Percentiles rank a stretch among this genome's conserved stretches.
Conservation (phyloP, 202 grass and related monocot species). For the Panicum virgatum region DNA sequence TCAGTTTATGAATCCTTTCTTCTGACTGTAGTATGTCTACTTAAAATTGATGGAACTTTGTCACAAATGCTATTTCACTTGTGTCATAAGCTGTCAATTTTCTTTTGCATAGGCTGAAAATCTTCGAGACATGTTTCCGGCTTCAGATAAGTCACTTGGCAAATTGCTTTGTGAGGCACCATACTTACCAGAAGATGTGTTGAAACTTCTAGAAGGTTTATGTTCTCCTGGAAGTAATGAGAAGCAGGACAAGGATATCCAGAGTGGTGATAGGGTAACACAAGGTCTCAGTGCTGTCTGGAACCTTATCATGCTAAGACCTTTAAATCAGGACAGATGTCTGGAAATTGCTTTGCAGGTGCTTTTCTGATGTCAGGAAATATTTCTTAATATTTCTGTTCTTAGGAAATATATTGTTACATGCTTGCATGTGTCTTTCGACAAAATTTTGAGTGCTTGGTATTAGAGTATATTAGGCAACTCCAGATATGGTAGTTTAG, state of each 20-base stretch:
- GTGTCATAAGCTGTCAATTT: constrained; percentile 17
- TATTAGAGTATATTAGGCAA: no score
- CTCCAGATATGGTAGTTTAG: no score
- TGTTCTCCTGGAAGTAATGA: constrained; percentile 81
- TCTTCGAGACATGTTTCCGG: constrained; percentile 80
- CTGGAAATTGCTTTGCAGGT: constrained; percentile 97
- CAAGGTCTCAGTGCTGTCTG: constrained; percentile 97
- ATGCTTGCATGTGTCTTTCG: constrained; percentile 25
- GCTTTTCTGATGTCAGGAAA: constrained; percentile 20
- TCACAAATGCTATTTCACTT: constrained; percentile 29
- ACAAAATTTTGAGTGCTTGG: constrained; percentile 7
- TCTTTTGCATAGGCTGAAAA: constrained; percentile 63
- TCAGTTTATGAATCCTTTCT: constrained; percentile 98
- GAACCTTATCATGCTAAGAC: constrained; percentile 92
- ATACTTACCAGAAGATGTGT: constrained; percentile 75
- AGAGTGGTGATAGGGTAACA: constrained; percentile 81
- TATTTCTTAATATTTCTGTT: constrained; percentile 19
- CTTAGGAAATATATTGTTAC: not conserved
- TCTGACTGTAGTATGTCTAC: constrained; percentile 66
- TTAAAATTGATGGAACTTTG: constrained; percentile 28
- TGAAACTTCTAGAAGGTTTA: constrained; percentile 84
- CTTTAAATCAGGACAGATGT: constrained; percentile 73
- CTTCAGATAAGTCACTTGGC: constrained; percentile 85
- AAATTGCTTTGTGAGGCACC: constrained; percentile 91
- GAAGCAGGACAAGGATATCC: constrained; percentile 78